Base-by-base conservation (phyloP, 768 basidiomycete species). In the Harrya chromipes region DNA sequence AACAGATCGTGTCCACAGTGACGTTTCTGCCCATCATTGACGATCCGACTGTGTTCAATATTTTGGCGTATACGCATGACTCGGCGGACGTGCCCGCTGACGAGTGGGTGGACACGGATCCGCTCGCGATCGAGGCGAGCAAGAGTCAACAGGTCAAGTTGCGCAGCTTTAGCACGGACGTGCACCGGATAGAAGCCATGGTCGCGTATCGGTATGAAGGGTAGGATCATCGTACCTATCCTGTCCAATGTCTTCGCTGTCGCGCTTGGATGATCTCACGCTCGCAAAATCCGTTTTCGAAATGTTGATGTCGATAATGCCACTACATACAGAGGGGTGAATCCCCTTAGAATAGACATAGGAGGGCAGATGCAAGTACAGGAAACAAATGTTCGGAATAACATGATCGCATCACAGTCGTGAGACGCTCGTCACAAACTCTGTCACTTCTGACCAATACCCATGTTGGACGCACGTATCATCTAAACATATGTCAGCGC, bases 131-230 rank as follows among this genome's bases (percentile, higher is more conserved):
- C 64, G 94, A 97, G 70, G 85, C 92, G 16, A 85, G 89, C 61
- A 94, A 94, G 72, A 90, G 85, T 65, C 89, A 91, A 63, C 89
- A 91, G 62, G 89, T 99, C 69, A 93, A 97, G 70, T 79, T 99
- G 73, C 76, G 95, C 59, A 94, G 83, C 64, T 99, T 98, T 72
- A 94, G 90, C 69, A 99, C 97, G 4, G 94, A 97, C 68, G 83
- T 94, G n/a, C 97, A 99, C 66, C 83, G 91, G 49, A 90, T 99
- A 64, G 90, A 97, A 67, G 93, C 94, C 6, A 91, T 97, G 90
- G 95, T 98, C 40, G 94, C 94, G 5, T 98, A 97, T 74, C 82
- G 94, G 33, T 94, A 93, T 55, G 93, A 92, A 51, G 88, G 87
- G 57, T 90, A 75, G 64, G 47, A 10, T 6, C 8, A 21, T 47